Base-by-base conservation (phyloP, 2,329 filamentous ascomycete genomes). In the Clathrospora elynae region DNA sequence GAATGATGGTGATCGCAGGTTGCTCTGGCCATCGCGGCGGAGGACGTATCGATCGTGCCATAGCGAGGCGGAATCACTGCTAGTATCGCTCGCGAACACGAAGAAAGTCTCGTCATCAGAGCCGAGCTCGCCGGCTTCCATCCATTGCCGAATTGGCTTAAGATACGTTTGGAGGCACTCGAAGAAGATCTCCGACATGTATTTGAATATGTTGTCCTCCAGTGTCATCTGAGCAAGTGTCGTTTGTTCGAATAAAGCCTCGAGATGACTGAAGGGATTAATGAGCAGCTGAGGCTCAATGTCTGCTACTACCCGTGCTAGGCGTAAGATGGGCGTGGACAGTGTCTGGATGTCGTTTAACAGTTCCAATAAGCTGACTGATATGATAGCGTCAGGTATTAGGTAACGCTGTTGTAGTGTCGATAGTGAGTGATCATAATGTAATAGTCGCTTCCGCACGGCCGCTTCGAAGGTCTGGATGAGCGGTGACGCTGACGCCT, bases 121-220 rank as follows among this genome's bases (percentile, higher is more conserved):
- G 2, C 81, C 74, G 3, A 96, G 72, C 39, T 84, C 81, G 1
- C 92, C 92, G 24, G 82, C 79, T 57, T 89, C 84, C 84, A 96
- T 92, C 92, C 92, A 97, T 11, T 78, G 73, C 23, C 85, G 80
- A 30, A 96, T 86, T 0, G 90, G 88, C 25, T 83, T 83, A 24
- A 95, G 77, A 66, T 96, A 97, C 1, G 89, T 83, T 43, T 84
- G 81, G 45, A 96, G 86, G 62, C 89, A 95, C 31, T 86, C 80
- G 41, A 93, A 84, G 62, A 96, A 93, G 3, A 93, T 76, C 0
- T 74, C 73, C 2, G 83, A 82, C 4, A 93, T 74, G 25, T 81
- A 83, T 25, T 74, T 68, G 61, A 88, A 93, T 1, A 80, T 74
- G 0, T 67, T 65, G 2, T 77, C 73, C 41, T 88, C 81, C 1